Conservation (phyloP, 192 early-diverging fungal genomes). For the Backusella morwellensis region DNA sequence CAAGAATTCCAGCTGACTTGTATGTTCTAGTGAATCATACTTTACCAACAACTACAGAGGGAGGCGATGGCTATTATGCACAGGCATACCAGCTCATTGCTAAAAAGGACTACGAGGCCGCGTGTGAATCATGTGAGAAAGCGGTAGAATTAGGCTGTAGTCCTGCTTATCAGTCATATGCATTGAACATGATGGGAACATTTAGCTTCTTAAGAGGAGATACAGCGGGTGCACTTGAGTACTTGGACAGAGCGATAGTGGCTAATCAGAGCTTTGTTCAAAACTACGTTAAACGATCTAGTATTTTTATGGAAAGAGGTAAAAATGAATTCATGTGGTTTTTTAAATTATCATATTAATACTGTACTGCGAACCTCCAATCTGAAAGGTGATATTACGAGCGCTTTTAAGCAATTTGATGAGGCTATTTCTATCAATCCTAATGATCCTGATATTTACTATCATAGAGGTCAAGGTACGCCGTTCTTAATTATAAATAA, state of each 20-base stretch:
- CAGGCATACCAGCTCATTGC: constrained; percentile 50
- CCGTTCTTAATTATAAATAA: neutral
- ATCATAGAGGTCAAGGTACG: constrained; percentile 64
- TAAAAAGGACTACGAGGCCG: constrained; percentile 57
- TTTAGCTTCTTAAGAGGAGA: constrained; percentile 87
- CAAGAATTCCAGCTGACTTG: neutral
- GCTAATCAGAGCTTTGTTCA: constrained; percentile 77
- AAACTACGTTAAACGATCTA: constrained; percentile 87
- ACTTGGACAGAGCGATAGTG: constrained; percentile 79
- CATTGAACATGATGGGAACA: constrained; percentile 85
- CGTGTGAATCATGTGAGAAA: constrained; percentile 59
- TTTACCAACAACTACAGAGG: constrained; percentile 15
- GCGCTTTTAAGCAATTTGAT: constrained; percentile 67
- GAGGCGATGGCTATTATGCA: constrained; percentile 53
- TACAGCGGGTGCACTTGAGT: constrained; percentile 65
- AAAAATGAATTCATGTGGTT: neutral
- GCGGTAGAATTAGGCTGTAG: constrained; percentile 61
- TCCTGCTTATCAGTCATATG: constrained; percentile 53
- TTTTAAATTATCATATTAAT: neutral
- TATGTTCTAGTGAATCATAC: constrained; percentile 12
- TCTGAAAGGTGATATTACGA: constrained; percentile 49
- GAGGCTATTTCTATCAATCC: constrained; percentile 63
- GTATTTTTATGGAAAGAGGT: constrained; percentile 83
- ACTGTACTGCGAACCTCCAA: neutral
- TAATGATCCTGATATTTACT: constrained; percentile 86